A percentile compares a stretch with the other conserved stretches of the same genome.
Conservation (phyloP, 139 green algal species). For the Coelastrella sp. region DNA sequence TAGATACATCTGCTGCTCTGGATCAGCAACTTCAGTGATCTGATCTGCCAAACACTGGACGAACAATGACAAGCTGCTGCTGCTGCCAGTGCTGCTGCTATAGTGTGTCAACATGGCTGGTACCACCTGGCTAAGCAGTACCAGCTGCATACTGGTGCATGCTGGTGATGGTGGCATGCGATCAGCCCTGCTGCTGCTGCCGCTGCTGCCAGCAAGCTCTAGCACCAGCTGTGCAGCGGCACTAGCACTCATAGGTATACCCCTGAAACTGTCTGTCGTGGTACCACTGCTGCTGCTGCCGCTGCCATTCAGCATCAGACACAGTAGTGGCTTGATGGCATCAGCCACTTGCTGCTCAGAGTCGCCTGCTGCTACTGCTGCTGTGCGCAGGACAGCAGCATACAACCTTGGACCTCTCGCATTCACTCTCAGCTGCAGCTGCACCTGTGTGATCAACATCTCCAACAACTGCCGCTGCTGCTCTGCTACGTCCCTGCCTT, state of each 20-base stretch:
- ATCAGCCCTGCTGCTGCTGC: slow-evolving; percentile 1
- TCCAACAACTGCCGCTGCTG: slow-evolving; percentile 20
- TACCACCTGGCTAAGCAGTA: neutral
- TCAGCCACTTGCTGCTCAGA: neutral
- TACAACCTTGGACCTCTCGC: slow-evolving; percentile 6
- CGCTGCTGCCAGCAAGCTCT: slow-evolving; percentile 13
- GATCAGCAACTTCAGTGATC: neutral
- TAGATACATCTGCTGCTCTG: neutral
- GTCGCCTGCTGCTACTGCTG: neutral
- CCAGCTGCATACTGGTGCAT: neutral
- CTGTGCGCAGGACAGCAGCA: neutral
- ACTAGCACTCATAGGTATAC: neutral
- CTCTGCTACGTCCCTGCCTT: neutral
- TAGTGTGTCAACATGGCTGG: neutral
- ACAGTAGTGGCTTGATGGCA: neutral
- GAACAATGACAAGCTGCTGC: neutral
- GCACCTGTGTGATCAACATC: neutral
- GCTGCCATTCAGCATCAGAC: slow-evolving; percentile 38
- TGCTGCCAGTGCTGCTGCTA: neutral
- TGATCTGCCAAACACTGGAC: neutral
- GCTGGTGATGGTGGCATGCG: neutral
- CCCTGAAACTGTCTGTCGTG: neutral
- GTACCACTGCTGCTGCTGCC: neutral
- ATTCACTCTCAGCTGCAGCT: slow-evolving; percentile 34
- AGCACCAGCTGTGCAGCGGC: slow-evolving; percentile 25